These are phyloP conservation scores for Catharanthus roseus DNA, from an alignment of 257 asterid genomes.

Conservation along the genomic window DNA sequence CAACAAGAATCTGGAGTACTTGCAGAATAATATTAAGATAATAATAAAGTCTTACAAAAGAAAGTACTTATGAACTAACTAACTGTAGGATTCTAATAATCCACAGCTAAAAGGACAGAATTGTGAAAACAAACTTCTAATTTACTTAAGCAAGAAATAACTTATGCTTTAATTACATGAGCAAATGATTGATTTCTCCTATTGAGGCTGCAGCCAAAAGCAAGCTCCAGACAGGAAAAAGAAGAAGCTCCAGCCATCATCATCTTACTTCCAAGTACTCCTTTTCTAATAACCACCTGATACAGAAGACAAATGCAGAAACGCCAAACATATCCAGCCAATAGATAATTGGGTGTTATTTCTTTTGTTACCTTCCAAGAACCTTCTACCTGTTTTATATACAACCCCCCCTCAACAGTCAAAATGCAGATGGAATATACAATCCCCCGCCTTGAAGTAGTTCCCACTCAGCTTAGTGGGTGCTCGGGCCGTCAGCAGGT, in stretches of 20 bases:
- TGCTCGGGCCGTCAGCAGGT: constrained; percentile 6
- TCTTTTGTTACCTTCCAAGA: background rate
- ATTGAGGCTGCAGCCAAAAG: background rate
- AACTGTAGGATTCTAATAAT: background rate
- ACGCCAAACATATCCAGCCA: background rate
- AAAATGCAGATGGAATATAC: constrained; percentile 15
- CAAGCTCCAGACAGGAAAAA: background rate
- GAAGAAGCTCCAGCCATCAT: background rate
- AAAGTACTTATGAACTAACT: background rate
- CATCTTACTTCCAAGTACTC: background rate
- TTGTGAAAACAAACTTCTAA: no score
- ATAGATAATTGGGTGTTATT: background rate
- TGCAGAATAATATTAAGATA: background rate
- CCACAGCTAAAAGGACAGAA: background rate
- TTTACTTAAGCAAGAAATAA: background rate
- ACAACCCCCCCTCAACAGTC: constrained; percentile 12
- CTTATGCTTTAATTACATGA: constrained; percentile 6
- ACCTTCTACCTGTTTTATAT: constrained; percentile 13
- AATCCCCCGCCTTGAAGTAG: constrained; percentile 5
- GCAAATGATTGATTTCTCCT: background rate
- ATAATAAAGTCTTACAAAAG: no score
- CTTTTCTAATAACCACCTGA: background rate
- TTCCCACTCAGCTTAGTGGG: background rate
- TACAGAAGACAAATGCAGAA: constrained; percentile 2
- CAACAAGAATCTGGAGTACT: no score